A percentile compares a stretch with the other conserved stretches of the same genome.
Evolutionary conservation across 306 rosid species (phyloP).

Genomic region (Bauhinia variegata): DNA sequence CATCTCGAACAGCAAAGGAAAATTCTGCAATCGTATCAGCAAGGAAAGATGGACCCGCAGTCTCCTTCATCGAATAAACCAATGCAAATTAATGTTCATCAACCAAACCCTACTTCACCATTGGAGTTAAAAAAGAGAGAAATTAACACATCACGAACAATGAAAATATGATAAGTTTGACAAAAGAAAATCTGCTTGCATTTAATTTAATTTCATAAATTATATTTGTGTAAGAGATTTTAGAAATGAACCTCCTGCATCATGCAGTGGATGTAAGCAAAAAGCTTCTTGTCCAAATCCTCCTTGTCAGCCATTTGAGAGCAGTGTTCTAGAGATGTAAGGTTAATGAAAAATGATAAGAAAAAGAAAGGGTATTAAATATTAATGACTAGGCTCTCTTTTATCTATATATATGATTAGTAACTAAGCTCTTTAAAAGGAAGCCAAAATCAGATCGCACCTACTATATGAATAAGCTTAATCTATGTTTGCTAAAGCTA

Average conservation of each 20-base stretch:
- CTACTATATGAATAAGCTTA: too few relatives aligned
- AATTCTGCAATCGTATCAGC: conserved; percentile 22
- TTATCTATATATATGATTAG: too few relatives aligned
- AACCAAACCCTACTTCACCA: conserved; percentile 28
- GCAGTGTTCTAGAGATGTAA: not conserved
- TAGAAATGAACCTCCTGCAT: conserved; percentile 33
- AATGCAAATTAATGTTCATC: conserved; percentile 30
- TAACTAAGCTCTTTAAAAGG: too few relatives aligned
- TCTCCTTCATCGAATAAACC: conserved; percentile 27
- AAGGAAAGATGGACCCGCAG: conserved; percentile 14
- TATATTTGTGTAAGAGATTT: not conserved
- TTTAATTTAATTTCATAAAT: too few relatives aligned
- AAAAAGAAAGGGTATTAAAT: not conserved
- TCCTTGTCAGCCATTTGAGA: conserved; percentile 1
- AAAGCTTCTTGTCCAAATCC: not conserved
- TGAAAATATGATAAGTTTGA: not conserved
- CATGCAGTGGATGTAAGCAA: conserved; percentile 11
- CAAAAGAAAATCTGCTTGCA: too few relatives aligned
- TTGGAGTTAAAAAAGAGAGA: not conserved
- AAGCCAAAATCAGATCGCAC: too few relatives aligned
- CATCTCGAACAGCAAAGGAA: conserved; percentile 15
- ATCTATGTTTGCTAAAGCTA: too few relatives aligned
- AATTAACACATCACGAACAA: not conserved
- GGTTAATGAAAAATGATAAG: too few relatives aligned
- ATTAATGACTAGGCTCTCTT: too few relatives aligned